Evolutionary conservation across 148 eudicot species (phyloP).

Genomic region (Vaccinium myrtillus): DNA sequence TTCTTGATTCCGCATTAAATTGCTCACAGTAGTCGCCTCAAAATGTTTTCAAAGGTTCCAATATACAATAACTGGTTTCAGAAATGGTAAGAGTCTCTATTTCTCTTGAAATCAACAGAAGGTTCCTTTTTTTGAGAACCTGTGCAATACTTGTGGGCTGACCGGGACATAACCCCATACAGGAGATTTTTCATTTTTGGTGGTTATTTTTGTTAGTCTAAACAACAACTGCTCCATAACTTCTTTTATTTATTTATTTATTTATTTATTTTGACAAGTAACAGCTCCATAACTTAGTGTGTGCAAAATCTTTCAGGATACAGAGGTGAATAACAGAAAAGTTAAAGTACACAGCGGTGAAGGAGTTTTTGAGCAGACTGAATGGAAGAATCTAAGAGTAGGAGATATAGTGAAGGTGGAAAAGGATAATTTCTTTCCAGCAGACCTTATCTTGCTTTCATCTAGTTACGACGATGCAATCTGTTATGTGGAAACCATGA

Average conservation of each 20-base stretch:
- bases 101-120: neutral
- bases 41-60: neutral
- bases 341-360: constrained; percentile 61
- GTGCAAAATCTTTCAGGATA: constrained; percentile 50
- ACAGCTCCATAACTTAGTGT: constrained; percentile 9
- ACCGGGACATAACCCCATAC: neutral
- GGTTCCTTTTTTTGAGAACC: neutral
- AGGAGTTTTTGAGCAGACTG: constrained; percentile 56
- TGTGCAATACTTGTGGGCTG: neutral
- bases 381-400: constrained; percentile 76
- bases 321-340: constrained; percentile 77
- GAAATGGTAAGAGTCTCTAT: neutral
- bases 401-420: constrained; percentile 88
- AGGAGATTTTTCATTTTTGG: neutral
- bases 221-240: neutral
- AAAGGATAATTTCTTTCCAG: constrained; percentile 91
- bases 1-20: neutral
- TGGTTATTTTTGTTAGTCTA: neutral
- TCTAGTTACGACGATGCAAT: constrained; percentile 87
- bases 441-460: constrained; percentile 83
- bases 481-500: constrained; percentile 97
- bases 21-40: neutral
- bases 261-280: too few species aligned
- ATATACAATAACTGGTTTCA: neutral
- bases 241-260: neutral